These are phyloP conservation scores for Euphorbia schlechtendalii DNA, from an alignment of 441 rosid genomes.

Conservation along the genomic window DNA sequence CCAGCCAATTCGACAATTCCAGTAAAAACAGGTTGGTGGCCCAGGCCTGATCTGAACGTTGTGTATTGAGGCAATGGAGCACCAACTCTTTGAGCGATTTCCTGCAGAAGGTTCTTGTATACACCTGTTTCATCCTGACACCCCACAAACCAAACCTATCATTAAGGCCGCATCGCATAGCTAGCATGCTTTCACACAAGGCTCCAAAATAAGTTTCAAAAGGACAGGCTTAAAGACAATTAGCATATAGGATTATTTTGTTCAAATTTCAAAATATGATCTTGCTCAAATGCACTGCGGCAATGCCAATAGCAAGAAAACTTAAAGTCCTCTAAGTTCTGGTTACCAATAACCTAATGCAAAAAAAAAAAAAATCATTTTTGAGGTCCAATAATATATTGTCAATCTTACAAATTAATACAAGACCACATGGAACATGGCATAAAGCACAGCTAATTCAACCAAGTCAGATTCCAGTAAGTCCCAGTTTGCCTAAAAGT, in stretches of 20 bases:
- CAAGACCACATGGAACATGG: not conserved
- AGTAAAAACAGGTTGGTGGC: constrained; percentile 89
- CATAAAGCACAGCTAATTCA: not conserved
- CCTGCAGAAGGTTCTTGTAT: constrained; percentile 91
- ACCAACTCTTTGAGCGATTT: constrained; percentile 91
- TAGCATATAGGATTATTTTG: not conserved
- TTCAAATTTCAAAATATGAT: not conserved
- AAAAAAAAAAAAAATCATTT: not conserved
- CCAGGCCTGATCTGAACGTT: constrained; percentile 87
- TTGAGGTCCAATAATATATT: not conserved
- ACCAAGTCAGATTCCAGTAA: not conserved
- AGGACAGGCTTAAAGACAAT: not conserved
- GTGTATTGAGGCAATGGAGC: constrained; percentile 84
- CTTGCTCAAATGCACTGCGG: not conserved
- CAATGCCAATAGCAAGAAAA: constrained; percentile 3
- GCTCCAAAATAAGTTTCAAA: not conserved
- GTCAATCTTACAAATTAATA: not conserved
- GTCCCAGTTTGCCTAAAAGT: not conserved
- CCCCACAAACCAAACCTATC: constrained; percentile 15
- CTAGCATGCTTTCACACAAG: not conserved
- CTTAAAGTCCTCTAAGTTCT: not conserved
- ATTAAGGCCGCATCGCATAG: constrained; percentile 3
- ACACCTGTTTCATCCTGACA: constrained; percentile 95
- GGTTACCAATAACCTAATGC: not conserved
- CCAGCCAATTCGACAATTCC: constrained; percentile 90